Evolutionary conservation across 164 flowering plant species (phyloP), one percentile per base, ranked within the genome.

Genomic region (Platanus orientalis): DNA sequence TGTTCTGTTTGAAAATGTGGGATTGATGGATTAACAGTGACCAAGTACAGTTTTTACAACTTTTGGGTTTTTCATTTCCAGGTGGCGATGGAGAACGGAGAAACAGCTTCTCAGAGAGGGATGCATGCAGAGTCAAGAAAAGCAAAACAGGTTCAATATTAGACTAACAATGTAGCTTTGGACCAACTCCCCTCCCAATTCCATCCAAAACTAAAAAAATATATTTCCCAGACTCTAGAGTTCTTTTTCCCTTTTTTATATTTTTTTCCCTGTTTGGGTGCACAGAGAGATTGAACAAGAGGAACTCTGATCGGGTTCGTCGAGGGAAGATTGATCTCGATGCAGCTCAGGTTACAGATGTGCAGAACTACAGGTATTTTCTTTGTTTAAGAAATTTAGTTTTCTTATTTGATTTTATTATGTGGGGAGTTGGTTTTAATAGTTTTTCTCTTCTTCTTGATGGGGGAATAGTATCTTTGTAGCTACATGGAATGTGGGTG

Each of bases 81-180:
- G 92, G 83, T 47, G 84, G 79, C 63, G 93, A 86, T 55, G 82
- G 70, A 21, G 92, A 90, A 66, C 80, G 83, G 71, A 84, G 94
- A 69, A 83, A 70, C 60, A 90, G 92, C 79, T 80, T 81, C 76
- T 81, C 94, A 27, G 94, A 86, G 69, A 84, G 90, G 67, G 97
- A 86, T 60, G 79, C 89, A 44, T 76, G 76, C 75, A 79, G 85
- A 16, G 71, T 84, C 71, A 90, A 88, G 80, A 90, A 86, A 75
- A 90, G 85, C 73, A 88, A 75, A 78, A 90, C 89, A 72, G 94
- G 97, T 90, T 57, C 32, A 25, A 28, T 36, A 63, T 36, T 39
- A 23, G 23, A 45, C 42, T 61, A 52, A 5, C 65, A n/a, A 1
- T 62, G 12, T 62, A 28, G 42, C 58, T 48, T 68, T 63, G 72